phyloP scores from a whole-genome alignment of 495 filamentous ascomycete genomes.

The Diplogelasinospora grovesii region DNA sequence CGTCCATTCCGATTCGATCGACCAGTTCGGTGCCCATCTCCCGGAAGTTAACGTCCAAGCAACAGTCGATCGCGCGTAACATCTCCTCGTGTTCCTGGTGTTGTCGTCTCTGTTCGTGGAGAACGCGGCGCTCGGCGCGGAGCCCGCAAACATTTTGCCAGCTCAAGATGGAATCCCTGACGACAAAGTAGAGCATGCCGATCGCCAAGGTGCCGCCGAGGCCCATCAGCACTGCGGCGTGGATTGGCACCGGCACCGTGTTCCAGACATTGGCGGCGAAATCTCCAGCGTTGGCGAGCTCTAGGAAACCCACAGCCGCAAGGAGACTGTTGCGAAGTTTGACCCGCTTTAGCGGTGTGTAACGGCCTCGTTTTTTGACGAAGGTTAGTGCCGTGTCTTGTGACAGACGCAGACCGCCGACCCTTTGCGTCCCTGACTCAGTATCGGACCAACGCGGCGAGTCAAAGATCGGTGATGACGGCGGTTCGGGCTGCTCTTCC shows the following conservation, averaged over 20 bases:
- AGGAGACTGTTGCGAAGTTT: slow-evolving; percentile 44
- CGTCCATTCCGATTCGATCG: slow-evolving; percentile 45
- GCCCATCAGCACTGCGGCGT: slow-evolving; percentile 43
- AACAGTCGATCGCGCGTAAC: slow-evolving; percentile 17
- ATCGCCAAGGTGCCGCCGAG: slow-evolving; percentile 42
- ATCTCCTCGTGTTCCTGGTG: background rate
- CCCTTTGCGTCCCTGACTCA: too few relatives aligned
- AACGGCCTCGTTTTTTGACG: too few relatives aligned
- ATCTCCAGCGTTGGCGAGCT: slow-evolving; percentile 47
- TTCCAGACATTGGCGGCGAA: slow-evolving; percentile 53
- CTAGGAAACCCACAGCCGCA: slow-evolving; percentile 41
- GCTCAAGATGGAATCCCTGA: slow-evolving; percentile 36
- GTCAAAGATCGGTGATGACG: too few relatives aligned
- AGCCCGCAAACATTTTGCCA: slow-evolving; percentile 39
- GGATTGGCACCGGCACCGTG: slow-evolving; percentile 36
- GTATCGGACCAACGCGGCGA: too few relatives aligned
- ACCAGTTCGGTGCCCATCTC: slow-evolving; percentile 42
- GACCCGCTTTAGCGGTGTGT: too few relatives aligned
- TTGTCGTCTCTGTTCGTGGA: slow-evolving; percentile 14
- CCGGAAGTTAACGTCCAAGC: slow-evolving; percentile 32
- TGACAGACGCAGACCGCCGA: too few relatives aligned
- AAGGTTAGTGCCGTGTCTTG: too few relatives aligned
- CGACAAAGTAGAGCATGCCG: slow-evolving; percentile 36
- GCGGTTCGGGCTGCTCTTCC: too few relatives aligned
- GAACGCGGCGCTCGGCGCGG: slow-evolving; percentile 28